Percentiles rank a stretch among this genome's conserved stretches.
phyloP scores from a whole-genome alignment of 225 moss, liverwort and hornwort genomes.

The Lunularia cruciata region DNA sequence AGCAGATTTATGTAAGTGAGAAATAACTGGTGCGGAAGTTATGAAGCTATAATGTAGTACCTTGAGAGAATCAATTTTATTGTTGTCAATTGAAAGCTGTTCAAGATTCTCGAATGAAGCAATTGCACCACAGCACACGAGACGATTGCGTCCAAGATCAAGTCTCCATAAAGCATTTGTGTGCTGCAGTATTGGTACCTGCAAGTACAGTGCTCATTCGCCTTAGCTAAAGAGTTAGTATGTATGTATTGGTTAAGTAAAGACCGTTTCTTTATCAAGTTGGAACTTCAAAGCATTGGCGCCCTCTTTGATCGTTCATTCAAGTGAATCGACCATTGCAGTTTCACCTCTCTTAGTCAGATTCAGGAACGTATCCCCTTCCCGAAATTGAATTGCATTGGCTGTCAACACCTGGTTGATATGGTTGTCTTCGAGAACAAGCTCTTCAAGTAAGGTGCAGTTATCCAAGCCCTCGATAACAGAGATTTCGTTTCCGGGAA shows the following conservation, averaged over 20 bases:
- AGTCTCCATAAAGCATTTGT: constrained; percentile 77
- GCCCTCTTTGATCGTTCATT: neutral
- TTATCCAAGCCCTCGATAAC: constrained; percentile 75
- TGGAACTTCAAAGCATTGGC: neutral
- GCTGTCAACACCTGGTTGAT: constrained; percentile 62
- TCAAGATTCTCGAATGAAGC: constrained; percentile 66
- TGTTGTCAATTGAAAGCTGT: constrained; percentile 86
- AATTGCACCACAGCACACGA: constrained; percentile 62
- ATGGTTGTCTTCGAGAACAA: constrained; percentile 69
- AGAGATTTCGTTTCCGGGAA: constrained; percentile 73
- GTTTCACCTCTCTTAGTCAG: neutral
- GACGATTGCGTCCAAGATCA: constrained; percentile 75
- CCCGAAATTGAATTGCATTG: neutral
- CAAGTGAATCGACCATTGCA: neutral
- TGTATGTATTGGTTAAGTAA: too few species aligned
- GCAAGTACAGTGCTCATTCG: constrained; percentile 4
- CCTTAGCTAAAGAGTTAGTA: too few species aligned
- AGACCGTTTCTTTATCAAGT: neutral
- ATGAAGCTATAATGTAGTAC: constrained; percentile 26
- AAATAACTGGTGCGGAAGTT: neutral
- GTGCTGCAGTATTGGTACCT: constrained; percentile 61
- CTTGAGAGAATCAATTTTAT: constrained; percentile 71
- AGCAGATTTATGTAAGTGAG: neutral
- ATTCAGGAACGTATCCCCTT: neutral
- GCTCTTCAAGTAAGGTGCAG: constrained; percentile 82